A percentile compares a stretch with the other conserved stretches of the same genome.
phyloP scores from a whole-genome alignment of 2,329 filamentous ascomycete species.

The Coleophoma cylindrospora region DNA sequence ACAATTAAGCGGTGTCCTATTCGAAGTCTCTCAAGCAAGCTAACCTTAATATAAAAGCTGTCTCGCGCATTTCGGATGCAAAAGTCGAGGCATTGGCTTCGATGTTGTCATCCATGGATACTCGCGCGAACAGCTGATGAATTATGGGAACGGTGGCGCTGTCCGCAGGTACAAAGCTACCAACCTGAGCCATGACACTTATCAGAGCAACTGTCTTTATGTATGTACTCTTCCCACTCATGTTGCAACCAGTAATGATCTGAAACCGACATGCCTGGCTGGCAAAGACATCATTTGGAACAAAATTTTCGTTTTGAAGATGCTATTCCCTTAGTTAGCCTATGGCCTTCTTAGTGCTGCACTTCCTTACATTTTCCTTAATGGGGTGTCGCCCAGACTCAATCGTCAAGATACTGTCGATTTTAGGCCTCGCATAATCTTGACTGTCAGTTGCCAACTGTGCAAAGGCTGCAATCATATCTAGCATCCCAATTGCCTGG shows the following conservation, averaged over 20 bases:
- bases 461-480: slow-evolving; percentile 77
- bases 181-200: slow-evolving; percentile 90
- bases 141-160: slow-evolving; percentile 79
- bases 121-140: slow-evolving; percentile 78
- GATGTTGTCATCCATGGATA: slow-evolving; percentile 82
- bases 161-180: slow-evolving; percentile 81
- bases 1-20: background rate
- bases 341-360: too few relatives aligned
- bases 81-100: slow-evolving; percentile 93
- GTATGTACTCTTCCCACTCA: slow-evolving; percentile 97
- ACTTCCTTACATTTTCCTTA: slow-evolving; percentile 51
- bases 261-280: slow-evolving; percentile 79
- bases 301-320: slow-evolving; percentile 61
- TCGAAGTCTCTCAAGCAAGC: background rate
- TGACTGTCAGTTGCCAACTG: slow-evolving; percentile 60
- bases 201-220: slow-evolving; percentile 81
- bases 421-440: slow-evolving; percentile 59
- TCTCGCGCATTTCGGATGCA: slow-evolving; percentile 91
- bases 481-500: slow-evolving; percentile 79
- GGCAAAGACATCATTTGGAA: slow-evolving; percentile 89
- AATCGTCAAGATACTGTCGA: slow-evolving; percentile 59
- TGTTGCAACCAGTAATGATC: slow-evolving; percentile 93
- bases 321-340: slow-evolving; percentile 15
- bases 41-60: slow-evolving; percentile 78
- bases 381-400: slow-evolving; percentile 66